phyloP scores from a whole-genome alignment of 116 monocot species.

The Zostera marina region DNA sequence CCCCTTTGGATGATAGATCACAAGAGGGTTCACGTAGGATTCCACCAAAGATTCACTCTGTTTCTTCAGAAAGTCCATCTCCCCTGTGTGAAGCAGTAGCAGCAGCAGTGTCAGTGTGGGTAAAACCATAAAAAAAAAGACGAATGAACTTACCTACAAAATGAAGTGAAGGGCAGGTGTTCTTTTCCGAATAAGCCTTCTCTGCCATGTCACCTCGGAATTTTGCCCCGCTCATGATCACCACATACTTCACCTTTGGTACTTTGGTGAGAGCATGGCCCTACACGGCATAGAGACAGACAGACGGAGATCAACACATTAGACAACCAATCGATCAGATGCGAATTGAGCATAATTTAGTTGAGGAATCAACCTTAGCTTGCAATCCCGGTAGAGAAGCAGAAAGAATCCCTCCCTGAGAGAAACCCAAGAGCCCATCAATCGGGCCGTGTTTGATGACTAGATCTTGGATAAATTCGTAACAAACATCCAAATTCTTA shows the following conservation, averaged over 20 bases:
- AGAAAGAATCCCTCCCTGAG: conserved; percentile 76
- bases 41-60: conserved; percentile 41
- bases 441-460: conserved; percentile 57
- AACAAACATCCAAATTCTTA: conserved; percentile 45
- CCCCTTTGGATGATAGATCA: conserved; percentile 70
- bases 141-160: conserved; percentile 30
- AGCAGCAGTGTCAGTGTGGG: no score
- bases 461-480: conserved; percentile 42
- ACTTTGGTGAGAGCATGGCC: conserved; percentile 52
- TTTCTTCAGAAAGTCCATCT: conserved; percentile 41
- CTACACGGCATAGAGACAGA: no score
- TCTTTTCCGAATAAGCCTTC: conserved; percentile 33
- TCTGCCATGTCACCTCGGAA: conserved; percentile 34
- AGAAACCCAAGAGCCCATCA: conserved; percentile 86
- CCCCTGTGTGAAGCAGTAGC: conserved; percentile 32
- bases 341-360: no score
- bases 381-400: conserved; percentile 59
- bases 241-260: conserved; percentile 47
- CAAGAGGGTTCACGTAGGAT: conserved; percentile 41
- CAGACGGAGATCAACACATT: no score
- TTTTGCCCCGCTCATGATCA: conserved; percentile 64
- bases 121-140: no score
- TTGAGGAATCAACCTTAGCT: conserved; percentile 36
- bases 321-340: no score
- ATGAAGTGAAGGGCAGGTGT: conserved; percentile 47